A percentile compares a stretch with the other conserved stretches of the same genome.
Evolutionary conservation across 2,329 filamentous ascomycete genomes (phyloP).

Genomic region (Botrytis paeoniae): DNA sequence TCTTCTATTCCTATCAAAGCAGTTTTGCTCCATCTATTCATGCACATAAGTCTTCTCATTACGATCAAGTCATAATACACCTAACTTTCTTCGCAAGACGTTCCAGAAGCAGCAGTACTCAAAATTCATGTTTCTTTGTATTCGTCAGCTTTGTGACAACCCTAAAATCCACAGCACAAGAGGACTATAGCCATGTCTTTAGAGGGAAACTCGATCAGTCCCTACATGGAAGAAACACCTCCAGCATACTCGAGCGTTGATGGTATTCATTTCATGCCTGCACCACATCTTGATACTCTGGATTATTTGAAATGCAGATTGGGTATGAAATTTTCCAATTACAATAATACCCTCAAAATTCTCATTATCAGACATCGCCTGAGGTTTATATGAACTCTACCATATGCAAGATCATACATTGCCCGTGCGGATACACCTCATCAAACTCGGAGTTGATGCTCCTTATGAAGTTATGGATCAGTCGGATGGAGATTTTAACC

Average conservation of each 20-base stretch:
- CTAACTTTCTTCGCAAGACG: neutral
- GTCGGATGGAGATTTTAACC: neutral
- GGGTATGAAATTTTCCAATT: neutral
- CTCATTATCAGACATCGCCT: neutral
- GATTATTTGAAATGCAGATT: neutral
- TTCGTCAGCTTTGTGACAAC: neutral
- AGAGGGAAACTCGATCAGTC: neutral
- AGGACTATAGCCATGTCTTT: neutral
- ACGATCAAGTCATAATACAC: neutral
- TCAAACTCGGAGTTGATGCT: neutral
- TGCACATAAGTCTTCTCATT: neutral
- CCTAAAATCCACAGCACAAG: no score
- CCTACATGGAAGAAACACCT: neutral
- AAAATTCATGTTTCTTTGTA: neutral
- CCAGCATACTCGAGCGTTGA: neutral
- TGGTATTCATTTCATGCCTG: neutral
- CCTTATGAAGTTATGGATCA: neutral
- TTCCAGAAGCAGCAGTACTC: neutral
- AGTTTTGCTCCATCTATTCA: neutral
- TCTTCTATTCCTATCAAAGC: neutral
- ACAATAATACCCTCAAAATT: neutral
- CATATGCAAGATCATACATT: neutral
- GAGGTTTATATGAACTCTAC: conserved; percentile 1
- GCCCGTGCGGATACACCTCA: neutral
- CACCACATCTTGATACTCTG: neutral